phyloP scores from a whole-genome alignment of 306 rosid genomes.

The Lathyrus aphaca region DNA sequence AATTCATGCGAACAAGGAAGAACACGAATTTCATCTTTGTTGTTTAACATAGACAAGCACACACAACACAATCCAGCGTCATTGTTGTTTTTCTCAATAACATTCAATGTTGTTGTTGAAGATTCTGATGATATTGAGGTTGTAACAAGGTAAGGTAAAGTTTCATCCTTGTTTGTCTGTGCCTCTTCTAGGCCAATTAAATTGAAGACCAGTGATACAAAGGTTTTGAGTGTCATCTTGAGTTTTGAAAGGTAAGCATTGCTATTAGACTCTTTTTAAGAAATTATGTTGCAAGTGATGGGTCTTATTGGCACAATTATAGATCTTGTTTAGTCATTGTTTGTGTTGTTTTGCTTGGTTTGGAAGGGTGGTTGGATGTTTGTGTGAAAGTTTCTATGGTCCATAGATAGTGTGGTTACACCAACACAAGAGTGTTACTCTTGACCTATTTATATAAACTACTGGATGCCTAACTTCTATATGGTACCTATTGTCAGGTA shows the following conservation, averaged over 20 bases:
- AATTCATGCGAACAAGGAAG: constrained; percentile 87
- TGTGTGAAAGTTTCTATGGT: constrained; percentile 47
- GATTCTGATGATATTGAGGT: constrained; percentile 35
- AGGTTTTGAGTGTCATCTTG: constrained; percentile 54
- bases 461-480: constrained; percentile 12
- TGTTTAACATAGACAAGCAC: constrained; percentile 68
- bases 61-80: constrained; percentile 62
- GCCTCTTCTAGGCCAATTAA: constrained; percentile 45
- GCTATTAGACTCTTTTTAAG: constrained; percentile 46
- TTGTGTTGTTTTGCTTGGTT: constrained; percentile 56
- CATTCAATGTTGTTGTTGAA: constrained; percentile 30
- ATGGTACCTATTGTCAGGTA: constrained; percentile 5
- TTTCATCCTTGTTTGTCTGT: constrained; percentile 42
- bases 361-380: constrained; percentile 58
- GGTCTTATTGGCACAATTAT: constrained; percentile 30
- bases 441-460: constrained; percentile 57
- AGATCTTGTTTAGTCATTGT: constrained; percentile 40
- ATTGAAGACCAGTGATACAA: constrained; percentile 50
- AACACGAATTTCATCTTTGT: constrained; percentile 51
- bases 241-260: constrained; percentile 15
- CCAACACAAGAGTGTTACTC: constrained; percentile 74
- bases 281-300: constrained; percentile 36
- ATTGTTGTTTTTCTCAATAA: not conserved
- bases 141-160: constrained; percentile 37
- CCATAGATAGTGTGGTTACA: constrained; percentile 66